A percentile compares a stretch with the other conserved stretches of the same genome.
Conservation (phyloP, 192 early-diverging fungal genomes). For the Umbelopsis sp. region DNA sequence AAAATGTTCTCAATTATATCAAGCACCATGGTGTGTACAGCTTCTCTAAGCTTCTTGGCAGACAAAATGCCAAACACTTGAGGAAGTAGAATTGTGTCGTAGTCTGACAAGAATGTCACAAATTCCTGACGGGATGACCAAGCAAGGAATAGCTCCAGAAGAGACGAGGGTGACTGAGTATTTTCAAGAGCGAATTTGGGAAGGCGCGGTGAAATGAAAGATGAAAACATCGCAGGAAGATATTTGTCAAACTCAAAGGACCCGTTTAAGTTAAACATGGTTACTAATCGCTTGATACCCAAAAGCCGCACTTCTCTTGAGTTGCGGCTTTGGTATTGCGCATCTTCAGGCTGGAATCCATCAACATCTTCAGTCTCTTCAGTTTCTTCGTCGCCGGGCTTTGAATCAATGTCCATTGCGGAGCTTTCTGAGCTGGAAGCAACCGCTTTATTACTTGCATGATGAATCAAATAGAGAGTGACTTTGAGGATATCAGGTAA, state of each 20-base stretch:
- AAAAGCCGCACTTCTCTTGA: slow-evolving; percentile 68
- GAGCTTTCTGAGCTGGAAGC: slow-evolving; percentile 12
- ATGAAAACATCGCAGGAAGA: slow-evolving; percentile 71
- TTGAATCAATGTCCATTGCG: slow-evolving; percentile 24
- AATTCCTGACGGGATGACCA: slow-evolving; percentile 78
- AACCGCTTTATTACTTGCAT: slow-evolving; percentile 61
- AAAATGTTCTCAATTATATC: slow-evolving; percentile 76
- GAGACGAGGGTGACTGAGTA: slow-evolving; percentile 82
- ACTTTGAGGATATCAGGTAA: slow-evolving; percentile 74
- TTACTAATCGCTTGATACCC: slow-evolving; percentile 72
- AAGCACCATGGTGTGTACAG: slow-evolving; percentile 73
- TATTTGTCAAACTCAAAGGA: slow-evolving; percentile 79
- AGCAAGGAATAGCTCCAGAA: slow-evolving; percentile 75
- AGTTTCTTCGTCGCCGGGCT: slow-evolving; percentile 30
- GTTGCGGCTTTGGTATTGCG: slow-evolving; percentile 47
- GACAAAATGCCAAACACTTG: slow-evolving; percentile 73
- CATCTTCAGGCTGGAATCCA: slow-evolving; percentile 12
- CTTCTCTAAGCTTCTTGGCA: slow-evolving; percentile 76
- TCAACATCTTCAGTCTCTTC: slow-evolving; percentile 33
- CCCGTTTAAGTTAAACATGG: slow-evolving; percentile 77
- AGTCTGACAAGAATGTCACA: slow-evolving; percentile 64
- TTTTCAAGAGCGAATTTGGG: slow-evolving; percentile 76
- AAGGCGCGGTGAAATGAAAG: slow-evolving; percentile 73
- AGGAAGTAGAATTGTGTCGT: slow-evolving; percentile 66
- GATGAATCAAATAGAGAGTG: slow-evolving; percentile 71